Conservation (phyloP, 1,139 yeast genomes). For the Blastobotrys ciferrii region DNA sequence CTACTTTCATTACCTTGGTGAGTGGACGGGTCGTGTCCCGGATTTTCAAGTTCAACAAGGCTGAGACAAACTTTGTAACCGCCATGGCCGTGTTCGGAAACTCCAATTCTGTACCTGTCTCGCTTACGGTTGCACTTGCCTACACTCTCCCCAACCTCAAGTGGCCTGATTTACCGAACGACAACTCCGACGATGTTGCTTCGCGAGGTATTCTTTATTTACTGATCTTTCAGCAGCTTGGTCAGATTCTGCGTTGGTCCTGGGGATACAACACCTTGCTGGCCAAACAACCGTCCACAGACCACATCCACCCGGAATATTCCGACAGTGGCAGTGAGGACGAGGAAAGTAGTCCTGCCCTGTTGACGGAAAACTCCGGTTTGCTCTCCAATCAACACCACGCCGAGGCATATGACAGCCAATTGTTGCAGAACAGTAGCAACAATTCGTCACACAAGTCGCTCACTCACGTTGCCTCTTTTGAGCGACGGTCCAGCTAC, state of each 20-base stretch:
- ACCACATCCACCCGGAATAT: background rate
- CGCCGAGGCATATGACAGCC: too few species aligned
- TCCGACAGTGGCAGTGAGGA: background rate
- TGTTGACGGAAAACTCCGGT: background rate
- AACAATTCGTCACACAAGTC: background rate
- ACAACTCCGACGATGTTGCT: slow-evolving; percentile 67
- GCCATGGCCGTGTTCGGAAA: slow-evolving; percentile 91
- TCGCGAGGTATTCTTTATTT: slow-evolving; percentile 76
- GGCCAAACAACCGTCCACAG: slow-evolving; percentile 37
- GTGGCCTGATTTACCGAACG: slow-evolving; percentile 72
- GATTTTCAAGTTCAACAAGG: slow-evolving; percentile 51
- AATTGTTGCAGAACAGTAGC: too few species aligned
- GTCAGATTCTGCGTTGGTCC: slow-evolving; percentile 82
- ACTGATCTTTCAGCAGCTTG: slow-evolving; percentile 78
- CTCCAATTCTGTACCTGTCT: slow-evolving; percentile 62
- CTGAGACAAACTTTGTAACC: slow-evolving; percentile 76
- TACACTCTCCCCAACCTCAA: slow-evolving; percentile 67
- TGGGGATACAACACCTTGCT: slow-evolving; percentile 85
- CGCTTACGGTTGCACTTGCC: slow-evolving; percentile 67
- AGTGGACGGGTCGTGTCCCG: slow-evolving; percentile 53
- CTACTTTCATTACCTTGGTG: slow-evolving; percentile 58
- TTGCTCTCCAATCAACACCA: too few species aligned
- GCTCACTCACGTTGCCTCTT: background rate
- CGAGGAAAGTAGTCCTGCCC: background rate
- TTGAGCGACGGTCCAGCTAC: background rate